Evolutionary conservation across 202 grass and related monocot species (phyloP).

Genomic region (Panicum hallii): DNA sequence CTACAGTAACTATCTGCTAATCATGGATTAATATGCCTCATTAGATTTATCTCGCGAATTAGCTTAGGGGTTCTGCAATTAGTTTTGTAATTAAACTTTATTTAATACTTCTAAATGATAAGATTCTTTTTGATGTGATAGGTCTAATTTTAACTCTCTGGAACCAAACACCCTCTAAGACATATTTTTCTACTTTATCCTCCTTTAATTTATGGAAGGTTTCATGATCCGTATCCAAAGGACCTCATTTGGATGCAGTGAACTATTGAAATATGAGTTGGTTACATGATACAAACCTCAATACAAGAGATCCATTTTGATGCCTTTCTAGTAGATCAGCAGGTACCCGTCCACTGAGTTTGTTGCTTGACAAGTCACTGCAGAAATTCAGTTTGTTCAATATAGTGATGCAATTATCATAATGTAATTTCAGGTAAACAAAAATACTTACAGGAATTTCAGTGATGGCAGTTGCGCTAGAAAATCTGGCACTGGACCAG

Average conservation of each 20-base stretch:
- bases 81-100: too few species aligned
- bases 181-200: background rate
- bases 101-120: too few species aligned
- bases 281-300: slow-evolving; percentile 48
- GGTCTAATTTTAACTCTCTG: too few species aligned
- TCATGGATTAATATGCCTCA: too few species aligned
- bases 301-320: slow-evolving; percentile 46
- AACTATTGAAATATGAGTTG: background rate
- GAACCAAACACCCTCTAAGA: background rate
- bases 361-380: slow-evolving; percentile 59
- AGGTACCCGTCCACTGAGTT: slow-evolving; percentile 53
- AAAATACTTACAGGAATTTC: slow-evolving; percentile 51
- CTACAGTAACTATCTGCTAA: too few species aligned
- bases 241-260: background rate
- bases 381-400: background rate
- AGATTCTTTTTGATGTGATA: too few species aligned
- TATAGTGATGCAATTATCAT: background rate
- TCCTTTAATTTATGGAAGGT: background rate
- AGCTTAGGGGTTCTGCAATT: too few species aligned
- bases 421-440: background rate
- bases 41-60: too few species aligned
- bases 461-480: slow-evolving; percentile 61
- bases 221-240: background rate
- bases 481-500: slow-evolving; percentile 53
- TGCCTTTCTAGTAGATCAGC: slow-evolving; percentile 47